These are phyloP conservation scores for Lathyrus aphaca DNA, from an alignment of 306 rosid species.

Conservation along the genomic window DNA sequence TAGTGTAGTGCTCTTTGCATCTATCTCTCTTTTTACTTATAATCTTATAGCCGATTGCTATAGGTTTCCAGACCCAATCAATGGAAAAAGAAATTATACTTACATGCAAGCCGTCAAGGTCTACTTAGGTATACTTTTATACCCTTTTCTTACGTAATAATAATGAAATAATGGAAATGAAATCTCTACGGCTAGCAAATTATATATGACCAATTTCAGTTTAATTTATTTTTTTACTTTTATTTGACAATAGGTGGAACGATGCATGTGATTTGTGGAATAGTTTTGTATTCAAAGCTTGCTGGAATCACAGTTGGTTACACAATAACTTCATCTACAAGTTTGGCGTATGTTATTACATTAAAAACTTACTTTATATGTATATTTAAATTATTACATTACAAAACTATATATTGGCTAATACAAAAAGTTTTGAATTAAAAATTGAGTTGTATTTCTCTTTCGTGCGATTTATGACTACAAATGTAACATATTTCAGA, in stretches of 20 bases:
- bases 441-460: no score
- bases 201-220: neutral
- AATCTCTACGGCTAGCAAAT: no score
- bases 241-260: neutral
- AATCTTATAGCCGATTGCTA: conserved; percentile 54
- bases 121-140: conserved; percentile 29
- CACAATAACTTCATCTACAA: conserved; percentile 40
- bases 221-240: neutral
- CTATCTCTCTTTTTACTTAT: conserved; percentile 47
- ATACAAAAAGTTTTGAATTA: neutral
- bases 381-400: neutral
- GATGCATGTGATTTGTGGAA: conserved; percentile 37
- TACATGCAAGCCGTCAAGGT: conserved; percentile 55
- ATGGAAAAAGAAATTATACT: conserved; percentile 52
- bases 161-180: no score
- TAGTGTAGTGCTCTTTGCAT: conserved; percentile 37
- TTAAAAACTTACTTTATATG: neutral
- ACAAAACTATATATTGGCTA: neutral
- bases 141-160: no score
- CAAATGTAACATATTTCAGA: no score
- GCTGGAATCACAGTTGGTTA: neutral
- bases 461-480: no score
- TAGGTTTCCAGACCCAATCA: conserved; percentile 50
- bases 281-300: conserved; percentile 11
- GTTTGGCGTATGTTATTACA: conserved; percentile 28